Percentiles rank a stretch among this genome's conserved stretches.
Conservation (phyloP, 2,329 filamentous ascomycete species). For the Diplocarpon rosae region DNA sequence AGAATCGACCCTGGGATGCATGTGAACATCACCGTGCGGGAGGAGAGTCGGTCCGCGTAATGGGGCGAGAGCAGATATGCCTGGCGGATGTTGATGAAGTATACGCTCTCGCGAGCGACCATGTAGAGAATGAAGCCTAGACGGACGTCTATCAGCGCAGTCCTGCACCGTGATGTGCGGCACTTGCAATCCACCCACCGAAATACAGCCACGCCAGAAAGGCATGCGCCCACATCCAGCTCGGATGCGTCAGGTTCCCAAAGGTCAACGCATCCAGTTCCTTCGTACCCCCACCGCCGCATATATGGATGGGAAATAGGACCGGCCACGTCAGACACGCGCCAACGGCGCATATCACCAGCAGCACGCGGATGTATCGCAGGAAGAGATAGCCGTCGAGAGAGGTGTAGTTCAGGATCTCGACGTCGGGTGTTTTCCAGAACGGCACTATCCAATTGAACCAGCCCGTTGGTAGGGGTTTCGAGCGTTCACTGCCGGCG, state of each 20-base stretch:
- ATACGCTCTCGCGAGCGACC: slow-evolving; percentile 54
- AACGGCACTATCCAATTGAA: slow-evolving; percentile 29
- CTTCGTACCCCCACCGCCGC: slow-evolving; percentile 40
- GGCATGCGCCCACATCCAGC: slow-evolving; percentile 49
- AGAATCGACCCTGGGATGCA: slow-evolving; percentile 51
- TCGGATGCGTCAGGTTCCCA: slow-evolving; percentile 41
- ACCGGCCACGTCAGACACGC: slow-evolving; percentile 53
- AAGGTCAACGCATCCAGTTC: slow-evolving; percentile 51
- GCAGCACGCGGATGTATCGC: slow-evolving; percentile 51
- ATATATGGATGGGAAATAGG: slow-evolving; percentile 53
- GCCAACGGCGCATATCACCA: slow-evolving; percentile 50
- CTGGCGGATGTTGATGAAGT: slow-evolving; percentile 58
- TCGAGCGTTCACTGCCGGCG: slow-evolving; percentile 26
- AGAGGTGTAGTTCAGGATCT: slow-evolving; percentile 51
- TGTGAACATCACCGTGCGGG: slow-evolving; percentile 56
- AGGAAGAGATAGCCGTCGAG: slow-evolving; percentile 57
- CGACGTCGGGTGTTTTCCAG: slow-evolving; percentile 25
- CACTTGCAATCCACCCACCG: slow-evolving; percentile 17
- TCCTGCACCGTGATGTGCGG: too few species aligned
- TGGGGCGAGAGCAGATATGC: slow-evolving; percentile 56
- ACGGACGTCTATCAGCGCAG: too few species aligned
- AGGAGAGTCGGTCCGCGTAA: slow-evolving; percentile 54
- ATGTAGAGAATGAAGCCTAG: slow-evolving; percentile 51
- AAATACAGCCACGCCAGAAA: slow-evolving; percentile 54
- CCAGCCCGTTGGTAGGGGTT: slow-evolving; percentile 25